Evolutionary conservation across 129 eudicot genomes (phyloP).

Genomic region (Sambucus nigra): DNA sequence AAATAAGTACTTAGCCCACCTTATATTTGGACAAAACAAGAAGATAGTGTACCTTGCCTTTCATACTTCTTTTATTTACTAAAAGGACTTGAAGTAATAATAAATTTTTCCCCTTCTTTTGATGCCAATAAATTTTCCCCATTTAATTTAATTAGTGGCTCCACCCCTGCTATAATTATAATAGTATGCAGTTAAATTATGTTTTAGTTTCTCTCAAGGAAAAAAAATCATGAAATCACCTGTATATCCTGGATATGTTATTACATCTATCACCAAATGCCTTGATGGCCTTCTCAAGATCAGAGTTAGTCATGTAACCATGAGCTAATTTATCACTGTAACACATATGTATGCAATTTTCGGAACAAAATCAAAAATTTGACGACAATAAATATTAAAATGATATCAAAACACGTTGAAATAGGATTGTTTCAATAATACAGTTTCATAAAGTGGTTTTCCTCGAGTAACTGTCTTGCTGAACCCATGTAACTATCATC

Average conservation of each 20-base stretch:
- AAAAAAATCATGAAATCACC: conserved; percentile 33
- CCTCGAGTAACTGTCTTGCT: conserved; percentile 50
- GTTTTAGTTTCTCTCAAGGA: no score
- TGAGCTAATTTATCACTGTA: conserved; percentile 60
- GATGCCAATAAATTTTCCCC: no score
- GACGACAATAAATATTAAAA: background rate
- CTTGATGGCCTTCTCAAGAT: conserved; percentile 78
- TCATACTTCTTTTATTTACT: no score
- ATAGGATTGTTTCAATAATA: conserved; percentile 14
- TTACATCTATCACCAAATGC: conserved; percentile 69
- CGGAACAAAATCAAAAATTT: conserved; percentile 7
- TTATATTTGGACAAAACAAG: no score
- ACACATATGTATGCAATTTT: conserved; percentile 2
- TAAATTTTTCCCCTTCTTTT: no score
- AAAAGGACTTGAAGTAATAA: no score
- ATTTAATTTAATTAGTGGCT: no score
- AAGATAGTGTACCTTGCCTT: no score
- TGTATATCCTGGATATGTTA: conserved; percentile 77
- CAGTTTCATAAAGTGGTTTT: conserved; percentile 47
- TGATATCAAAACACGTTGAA: conserved; percentile 3
- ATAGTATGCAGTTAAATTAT: no score
- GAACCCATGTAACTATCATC: conserved; percentile 26
- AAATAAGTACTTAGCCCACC: no score
- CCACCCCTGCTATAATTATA: no score
- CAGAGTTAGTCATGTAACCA: conserved; percentile 87